A percentile compares a stretch with the other conserved stretches of the same genome.
Evolutionary conservation across 495 filamentous ascomycete genomes (phyloP).

Genomic region (Bryoglossum gracile): DNA sequence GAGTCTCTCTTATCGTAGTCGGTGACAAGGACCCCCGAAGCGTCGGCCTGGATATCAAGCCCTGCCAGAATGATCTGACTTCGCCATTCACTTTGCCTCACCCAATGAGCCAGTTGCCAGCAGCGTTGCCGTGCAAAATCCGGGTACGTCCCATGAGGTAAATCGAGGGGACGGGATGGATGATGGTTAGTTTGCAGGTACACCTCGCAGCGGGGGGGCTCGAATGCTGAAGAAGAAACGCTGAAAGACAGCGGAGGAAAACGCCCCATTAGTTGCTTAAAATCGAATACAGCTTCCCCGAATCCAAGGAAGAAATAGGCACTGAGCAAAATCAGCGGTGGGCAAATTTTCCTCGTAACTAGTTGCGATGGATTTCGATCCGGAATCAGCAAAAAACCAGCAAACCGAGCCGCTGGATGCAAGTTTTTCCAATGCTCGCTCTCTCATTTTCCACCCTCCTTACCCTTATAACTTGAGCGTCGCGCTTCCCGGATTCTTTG

Average conservation of each 20-base stretch:
- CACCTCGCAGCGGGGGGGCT: neutral
- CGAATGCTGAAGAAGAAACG: neutral
- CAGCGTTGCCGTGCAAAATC: neutral
- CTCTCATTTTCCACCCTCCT: neutral
- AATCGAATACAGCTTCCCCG: neutral
- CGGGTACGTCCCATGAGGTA: neutral
- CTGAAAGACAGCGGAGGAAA: neutral
- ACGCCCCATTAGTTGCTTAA: neutral
- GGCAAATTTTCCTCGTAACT: neutral
- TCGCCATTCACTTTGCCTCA: neutral
- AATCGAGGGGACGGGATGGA: neutral
- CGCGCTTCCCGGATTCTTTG: neutral
- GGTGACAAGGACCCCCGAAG: neutral
- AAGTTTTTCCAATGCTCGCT: neutral
- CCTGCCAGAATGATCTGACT: neutral
- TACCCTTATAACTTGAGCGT: neutral
- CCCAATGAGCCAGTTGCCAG: neutral
- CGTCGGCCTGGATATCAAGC: neutral
- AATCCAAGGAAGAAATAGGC: neutral
- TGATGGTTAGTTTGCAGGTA: neutral
- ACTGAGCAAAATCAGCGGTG: neutral
- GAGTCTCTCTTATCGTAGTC: neutral
- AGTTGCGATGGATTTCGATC: neutral
- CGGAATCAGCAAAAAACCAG: neutral
- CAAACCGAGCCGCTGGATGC: neutral